Evolutionary conservation across 345 rosid species (phyloP), one percentile per base, ranked within the genome.

Genomic region (Adansonia digitata): DNA sequence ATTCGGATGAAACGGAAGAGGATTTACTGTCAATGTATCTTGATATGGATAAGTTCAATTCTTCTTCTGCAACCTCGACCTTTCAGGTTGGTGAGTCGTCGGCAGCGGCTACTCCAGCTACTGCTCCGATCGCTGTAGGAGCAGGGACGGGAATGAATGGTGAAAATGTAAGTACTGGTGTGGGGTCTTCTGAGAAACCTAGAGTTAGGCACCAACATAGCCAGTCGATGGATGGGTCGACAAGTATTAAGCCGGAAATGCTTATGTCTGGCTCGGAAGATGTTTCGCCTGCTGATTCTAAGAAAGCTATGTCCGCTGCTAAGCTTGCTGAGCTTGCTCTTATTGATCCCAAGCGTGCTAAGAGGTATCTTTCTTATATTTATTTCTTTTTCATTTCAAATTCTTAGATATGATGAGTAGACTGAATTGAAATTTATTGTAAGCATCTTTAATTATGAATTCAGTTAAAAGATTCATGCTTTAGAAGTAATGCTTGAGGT

Each of bases 271-370:
- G 88, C 65, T 82, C 88, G 3, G 95, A 93, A 63, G 98, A 88
- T 8, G 83, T 51, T 14, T 81, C 88, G 18, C 17, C 68, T 0
- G 81, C 84, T 66, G 97, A 93, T 82, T 56, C 87, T 69, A 95
- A 93, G 91, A 95, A 95, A 79, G 88, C 93, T 12, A 81, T 92
- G 78, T 91, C 99, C 55, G 92, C 99, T 78, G 83, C 97, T 69
- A 93, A 95, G 89, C 99, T 95, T 79, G 94, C 99, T 55, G 98
- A 95, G 86, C 98, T 95, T 79, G 97, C 99, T 56, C 92, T 90
- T 57, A 77, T 90, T 42, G 99, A 95, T 79, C 99, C 99, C 39
- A 95, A 88, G 81, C 97, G 97, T 35, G 99, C 99, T 9, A 93
- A 93, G 82, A 91, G 99, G 99, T 95, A 82, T 46, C 77, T 7